These are phyloP conservation scores for Nakazawaea wickerhamii DNA, from an alignment of 805 yeast species.

Conservation along the genomic window DNA sequence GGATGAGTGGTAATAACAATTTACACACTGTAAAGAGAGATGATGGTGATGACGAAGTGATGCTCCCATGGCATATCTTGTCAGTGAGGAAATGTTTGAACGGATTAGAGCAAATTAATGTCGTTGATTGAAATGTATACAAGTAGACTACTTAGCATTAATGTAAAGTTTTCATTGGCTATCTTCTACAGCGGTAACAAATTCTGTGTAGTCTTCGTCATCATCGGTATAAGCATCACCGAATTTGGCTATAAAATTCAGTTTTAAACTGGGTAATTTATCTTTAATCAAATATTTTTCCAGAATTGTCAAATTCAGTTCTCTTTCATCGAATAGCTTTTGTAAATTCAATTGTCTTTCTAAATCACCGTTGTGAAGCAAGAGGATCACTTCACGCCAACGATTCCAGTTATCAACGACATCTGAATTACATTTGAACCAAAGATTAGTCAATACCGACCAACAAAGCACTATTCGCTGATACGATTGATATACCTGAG, in stretches of 20 bases:
- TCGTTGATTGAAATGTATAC: conserved; percentile 23
- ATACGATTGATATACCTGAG: not conserved
- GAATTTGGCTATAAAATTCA: not conserved
- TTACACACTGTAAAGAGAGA: conserved; percentile 1
- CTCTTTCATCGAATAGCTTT: conserved; percentile 20
- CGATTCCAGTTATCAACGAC: not conserved
- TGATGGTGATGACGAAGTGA: conserved; percentile 24
- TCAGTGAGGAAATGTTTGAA: conserved; percentile 61
- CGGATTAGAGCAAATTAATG: conserved; percentile 52
- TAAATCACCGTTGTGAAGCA: not conserved
- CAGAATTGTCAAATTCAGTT: too few species aligned
- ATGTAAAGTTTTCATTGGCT: conserved; percentile 9
- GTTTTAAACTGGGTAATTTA: not conserved
- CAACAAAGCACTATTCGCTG: not conserved
- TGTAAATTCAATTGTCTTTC: conserved; percentile 18
- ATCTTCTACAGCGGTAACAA: conserved; percentile 16
- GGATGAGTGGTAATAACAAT: conserved; percentile 22
- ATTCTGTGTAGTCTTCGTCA: too few species aligned
- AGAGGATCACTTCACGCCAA: not conserved
- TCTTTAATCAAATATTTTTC: not conserved
- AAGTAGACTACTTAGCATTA: not conserved
- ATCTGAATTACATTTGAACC: conserved; percentile 7
- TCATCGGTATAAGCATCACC: not conserved
- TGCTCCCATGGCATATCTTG: conserved; percentile 69
- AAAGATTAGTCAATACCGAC: conserved; percentile 2